Evolutionary conservation across 148 eudicot species (phyloP).

Genomic region (Vaccinium darrowii): DNA sequence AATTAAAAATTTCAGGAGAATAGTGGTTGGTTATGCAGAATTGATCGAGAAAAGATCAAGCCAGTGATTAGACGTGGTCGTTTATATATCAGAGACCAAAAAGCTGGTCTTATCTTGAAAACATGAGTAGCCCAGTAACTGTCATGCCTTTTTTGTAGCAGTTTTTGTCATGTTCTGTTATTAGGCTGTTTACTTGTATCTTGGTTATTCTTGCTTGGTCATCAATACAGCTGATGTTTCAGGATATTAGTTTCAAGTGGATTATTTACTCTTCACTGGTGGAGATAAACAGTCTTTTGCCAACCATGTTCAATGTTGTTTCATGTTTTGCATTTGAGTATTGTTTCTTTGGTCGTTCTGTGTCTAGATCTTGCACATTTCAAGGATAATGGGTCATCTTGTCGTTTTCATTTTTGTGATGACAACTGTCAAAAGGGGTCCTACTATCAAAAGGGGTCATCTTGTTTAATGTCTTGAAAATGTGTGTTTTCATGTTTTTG

Average conservation of each 20-base stretch:
- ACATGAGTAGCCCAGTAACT: neutral
- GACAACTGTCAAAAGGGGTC: neutral
- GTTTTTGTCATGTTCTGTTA: neutral
- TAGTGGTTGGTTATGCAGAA: neutral
- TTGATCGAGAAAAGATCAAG: neutral
- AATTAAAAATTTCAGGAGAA: neutral
- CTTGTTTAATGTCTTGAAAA: neutral
- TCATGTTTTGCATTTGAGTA: neutral
- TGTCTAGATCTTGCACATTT: neutral
- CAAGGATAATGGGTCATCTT: neutral
- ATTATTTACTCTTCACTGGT: neutral
- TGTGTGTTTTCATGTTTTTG: neutral
- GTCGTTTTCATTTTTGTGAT: neutral
- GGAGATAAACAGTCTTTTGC: neutral
- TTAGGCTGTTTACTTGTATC: neutral
- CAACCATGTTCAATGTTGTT: neutral
- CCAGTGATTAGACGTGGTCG: neutral
- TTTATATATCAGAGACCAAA: neutral
- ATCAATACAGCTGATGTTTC: neutral
- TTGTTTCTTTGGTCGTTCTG: neutral
- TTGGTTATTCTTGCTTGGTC: neutral
- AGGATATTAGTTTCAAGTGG: neutral
- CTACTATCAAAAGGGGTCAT: neutral
- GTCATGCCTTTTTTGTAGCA: neutral
- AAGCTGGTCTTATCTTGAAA: neutral